Evolutionary conservation across 352 stramenopile species (phyloP), one percentile per base, ranked within the genome.

Genomic region (Pythium oligandrum): DNA sequence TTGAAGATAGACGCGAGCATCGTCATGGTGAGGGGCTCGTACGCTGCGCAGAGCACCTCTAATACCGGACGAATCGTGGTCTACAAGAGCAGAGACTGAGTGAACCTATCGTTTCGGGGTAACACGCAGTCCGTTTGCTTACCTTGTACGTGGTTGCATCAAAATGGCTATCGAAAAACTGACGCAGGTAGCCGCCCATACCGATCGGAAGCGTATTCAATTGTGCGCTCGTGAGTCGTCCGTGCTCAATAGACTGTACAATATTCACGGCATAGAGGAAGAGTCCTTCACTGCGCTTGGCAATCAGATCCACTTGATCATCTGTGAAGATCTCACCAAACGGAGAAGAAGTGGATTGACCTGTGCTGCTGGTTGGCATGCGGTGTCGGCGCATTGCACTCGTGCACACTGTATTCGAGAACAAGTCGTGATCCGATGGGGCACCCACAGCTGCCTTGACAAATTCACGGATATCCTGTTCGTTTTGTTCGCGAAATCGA

Each of bases 231-330:
- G 48, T 48, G 30, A 90, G 36, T 8, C 80, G 72, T 3, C 70
- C 71, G 31, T 88, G 75, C 34, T 62, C 66, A 1, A 90, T 63
- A 2, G 70, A 75, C 33, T 90, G 70, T 0, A 90, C 80, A 42
- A 90, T 83, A 54, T 90, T 88, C 49, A 85, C 77, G 2, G 80
- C 80, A 35, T 90, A 90, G 30, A 89, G 40, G 37, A 90, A 90
- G 30, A 89, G 55, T 3, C 80, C 80, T 56, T 88, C 78, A 0
- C 73, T 78, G 4, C 73, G 68, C 40, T 67, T 70, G 8, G 77
- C 68, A 37, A 88, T 86, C 42, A 84, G 37, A 10, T 76, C 63
- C 0, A 82, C 53, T 57, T 66, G 68, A 34, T 70, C 75, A n/a
- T 3, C 53, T 30, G 59, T 73, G 46, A 55, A 63, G 38, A 42